Conservation (phyloP, 257 asterid species). For the Penstemon barbatus region DNA sequence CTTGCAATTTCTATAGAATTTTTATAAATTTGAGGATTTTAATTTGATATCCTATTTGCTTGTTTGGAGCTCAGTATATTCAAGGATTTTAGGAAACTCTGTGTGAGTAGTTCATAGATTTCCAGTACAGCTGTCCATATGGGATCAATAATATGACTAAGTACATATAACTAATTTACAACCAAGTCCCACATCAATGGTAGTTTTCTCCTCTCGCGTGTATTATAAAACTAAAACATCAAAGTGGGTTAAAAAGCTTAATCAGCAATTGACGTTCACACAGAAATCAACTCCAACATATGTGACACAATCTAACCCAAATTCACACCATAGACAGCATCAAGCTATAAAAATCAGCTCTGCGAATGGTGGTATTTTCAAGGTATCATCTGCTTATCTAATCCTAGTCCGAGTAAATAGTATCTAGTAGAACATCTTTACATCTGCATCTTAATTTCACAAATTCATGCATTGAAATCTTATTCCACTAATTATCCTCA, state of each 20-base stretch:
- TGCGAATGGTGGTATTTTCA: neutral
- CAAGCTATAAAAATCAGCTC: neutral
- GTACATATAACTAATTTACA: neutral
- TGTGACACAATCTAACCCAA: slow-evolving; percentile 6
- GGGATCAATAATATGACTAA: neutral
- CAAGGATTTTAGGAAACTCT: neutral
- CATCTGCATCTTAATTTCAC: neutral
- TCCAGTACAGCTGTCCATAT: neutral
- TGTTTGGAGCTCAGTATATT: neutral
- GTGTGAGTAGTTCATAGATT: neutral
- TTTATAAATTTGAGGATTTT: neutral
- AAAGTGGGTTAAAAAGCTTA: slow-evolving; percentile 12
- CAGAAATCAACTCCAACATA: neutral
- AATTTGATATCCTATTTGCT: neutral
- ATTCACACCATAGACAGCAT: neutral
- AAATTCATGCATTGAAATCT: slow-evolving; percentile 18
- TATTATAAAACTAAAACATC: slow-evolving; percentile 4
- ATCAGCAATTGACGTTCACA: neutral
- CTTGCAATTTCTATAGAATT: neutral
- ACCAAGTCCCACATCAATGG: slow-evolving; percentile 5
- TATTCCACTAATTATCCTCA: neutral
- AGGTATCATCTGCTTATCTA: neutral
- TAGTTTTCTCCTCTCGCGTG: slow-evolving; percentile 9
- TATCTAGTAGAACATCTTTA: neutral
- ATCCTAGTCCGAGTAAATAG: neutral